A percentile compares a stretch with the other conserved stretches of the same genome.
Evolutionary conservation across 495 filamentous ascomycete genomes (phyloP).

Genomic region (Daldinia childiae): DNA sequence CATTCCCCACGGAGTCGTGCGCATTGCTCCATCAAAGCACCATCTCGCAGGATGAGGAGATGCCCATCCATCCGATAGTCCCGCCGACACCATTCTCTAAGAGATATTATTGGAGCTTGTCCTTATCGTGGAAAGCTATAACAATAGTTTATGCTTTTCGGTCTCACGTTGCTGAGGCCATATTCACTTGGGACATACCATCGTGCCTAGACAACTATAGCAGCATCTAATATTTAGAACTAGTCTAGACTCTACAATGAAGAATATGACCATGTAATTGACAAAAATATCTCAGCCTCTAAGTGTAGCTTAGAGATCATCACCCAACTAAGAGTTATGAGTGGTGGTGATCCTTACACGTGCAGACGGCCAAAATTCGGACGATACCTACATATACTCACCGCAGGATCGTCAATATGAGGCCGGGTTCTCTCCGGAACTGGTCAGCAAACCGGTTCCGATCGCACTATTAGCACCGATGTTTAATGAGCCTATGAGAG

Average conservation of each 20-base stretch:
- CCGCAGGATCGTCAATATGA: no score
- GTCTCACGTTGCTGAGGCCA: conserved; percentile 66
- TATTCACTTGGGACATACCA: not conserved
- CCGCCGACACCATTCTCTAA: conserved; percentile 20
- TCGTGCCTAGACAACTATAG: no score
- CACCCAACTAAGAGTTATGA: not conserved
- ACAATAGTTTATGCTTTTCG: conserved; percentile 49
- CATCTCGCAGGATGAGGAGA: not conserved
- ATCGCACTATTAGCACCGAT: no score
- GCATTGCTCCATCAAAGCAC: not conserved
- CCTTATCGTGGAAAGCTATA: conserved; percentile 55
- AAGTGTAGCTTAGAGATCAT: not conserved
- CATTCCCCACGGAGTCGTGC: not conserved
- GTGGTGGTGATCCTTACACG: not conserved
- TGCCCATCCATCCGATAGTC: not conserved
- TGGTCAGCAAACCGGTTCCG: no score
- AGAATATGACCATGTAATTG: not conserved
- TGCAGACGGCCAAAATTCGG: not conserved
- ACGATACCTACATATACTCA: not conserved
- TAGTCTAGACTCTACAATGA: no score
- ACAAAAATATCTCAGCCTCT: not conserved
- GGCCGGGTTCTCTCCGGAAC: no score
- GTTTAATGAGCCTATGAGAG: no score
- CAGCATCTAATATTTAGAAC: no score
- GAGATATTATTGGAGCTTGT: conserved; percentile 53